A percentile compares a stretch with the other conserved stretches of the same genome.
phyloP scores from a whole-genome alignment of 2,329 filamentous ascomycete genomes.

The Alternaria conjuncta region DNA sequence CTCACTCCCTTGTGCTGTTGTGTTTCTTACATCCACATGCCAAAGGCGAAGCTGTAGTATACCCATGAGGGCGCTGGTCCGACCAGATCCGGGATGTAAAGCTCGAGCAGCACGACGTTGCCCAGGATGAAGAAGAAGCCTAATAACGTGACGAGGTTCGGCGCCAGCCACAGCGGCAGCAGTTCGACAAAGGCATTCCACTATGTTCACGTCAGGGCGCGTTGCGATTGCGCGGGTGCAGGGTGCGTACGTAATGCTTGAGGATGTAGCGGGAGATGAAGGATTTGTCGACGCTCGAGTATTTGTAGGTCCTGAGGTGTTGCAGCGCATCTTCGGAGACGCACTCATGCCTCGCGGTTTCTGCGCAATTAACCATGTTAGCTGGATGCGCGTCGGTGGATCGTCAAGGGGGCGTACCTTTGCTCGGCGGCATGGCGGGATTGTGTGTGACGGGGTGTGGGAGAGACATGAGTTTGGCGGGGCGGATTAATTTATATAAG shows the following conservation, averaged over 20 bases:
- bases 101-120: slow-evolving; percentile 77
- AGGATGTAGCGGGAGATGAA: slow-evolving; percentile 92
- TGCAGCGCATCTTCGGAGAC: slow-evolving; percentile 89
- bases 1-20: not conserved
- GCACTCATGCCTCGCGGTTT: slow-evolving; percentile 70
- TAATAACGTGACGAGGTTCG: slow-evolving; percentile 95
- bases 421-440: slow-evolving; percentile 46
- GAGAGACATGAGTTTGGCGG: slow-evolving; percentile 43
- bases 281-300: slow-evolving; percentile 96
- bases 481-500: slow-evolving; percentile 33
- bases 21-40: slow-evolving; percentile 80
- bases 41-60: slow-evolving; percentile 94
- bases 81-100: slow-evolving; percentile 87
- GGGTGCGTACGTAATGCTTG: slow-evolving; percentile 82
- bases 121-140: slow-evolving; percentile 93
- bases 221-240: slow-evolving; percentile 8
- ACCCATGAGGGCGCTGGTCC: slow-evolving; percentile 90
- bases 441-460: slow-evolving; percentile 43
- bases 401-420: slow-evolving; percentile 35
- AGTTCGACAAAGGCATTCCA: slow-evolving; percentile 97
- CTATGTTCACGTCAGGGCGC: slow-evolving; percentile 58
- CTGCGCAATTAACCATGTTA: slow-evolving; percentile 35
- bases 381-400: slow-evolving; percentile 1
- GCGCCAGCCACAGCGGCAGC: slow-evolving; percentile 92
- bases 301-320: slow-evolving; percentile 95